These are phyloP conservation scores for Tulasnella sp. DNA, from an alignment of 768 basidiomycete genomes.

Conservation along the genomic window DNA sequence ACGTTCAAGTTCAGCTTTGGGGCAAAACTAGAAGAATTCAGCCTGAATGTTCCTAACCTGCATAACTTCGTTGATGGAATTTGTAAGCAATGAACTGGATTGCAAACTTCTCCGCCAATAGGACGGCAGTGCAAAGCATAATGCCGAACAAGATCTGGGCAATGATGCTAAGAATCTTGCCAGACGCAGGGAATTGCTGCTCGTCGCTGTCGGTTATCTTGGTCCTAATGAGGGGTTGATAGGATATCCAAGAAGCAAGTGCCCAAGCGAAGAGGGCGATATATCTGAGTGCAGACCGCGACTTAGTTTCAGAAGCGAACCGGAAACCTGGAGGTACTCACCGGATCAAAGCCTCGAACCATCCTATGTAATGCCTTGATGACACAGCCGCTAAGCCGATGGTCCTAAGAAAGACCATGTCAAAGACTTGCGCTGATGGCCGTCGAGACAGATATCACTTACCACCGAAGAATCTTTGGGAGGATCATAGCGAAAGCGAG, in stretches of 20 bases:
- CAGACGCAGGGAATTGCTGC: not conserved
- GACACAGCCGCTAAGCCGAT: conserved; percentile 64
- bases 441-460: not conserved
- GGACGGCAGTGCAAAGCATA: conserved; percentile 53
- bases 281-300: conserved; percentile 30
- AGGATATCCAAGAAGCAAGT: conserved; percentile 51
- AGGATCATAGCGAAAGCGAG: conserved; percentile 42
- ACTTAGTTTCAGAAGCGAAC: not conserved
- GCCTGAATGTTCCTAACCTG: conserved; percentile 28
- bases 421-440: conserved; percentile 17
- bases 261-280: conserved; percentile 59
- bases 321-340: conserved; percentile 21
- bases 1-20: conserved; percentile 15
- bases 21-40: not conserved
- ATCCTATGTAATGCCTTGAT: conserved; percentile 65
- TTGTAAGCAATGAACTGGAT: conserved; percentile 62
- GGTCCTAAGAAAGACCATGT: conserved; percentile 41
- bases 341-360: conserved; percentile 56
- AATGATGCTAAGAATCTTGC: conserved; percentile 38
- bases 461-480: conserved; percentile 17
- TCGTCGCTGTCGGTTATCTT: conserved; percentile 23
- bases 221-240: conserved; percentile 50
- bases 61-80: conserved; percentile 38
- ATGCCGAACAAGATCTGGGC: conserved; percentile 62
- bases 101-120: conserved; percentile 71